Evolutionary conservation across 2,329 filamentous ascomycete species (phyloP).

Genomic region (Pseudophaeomoniella oleicola): DNA sequence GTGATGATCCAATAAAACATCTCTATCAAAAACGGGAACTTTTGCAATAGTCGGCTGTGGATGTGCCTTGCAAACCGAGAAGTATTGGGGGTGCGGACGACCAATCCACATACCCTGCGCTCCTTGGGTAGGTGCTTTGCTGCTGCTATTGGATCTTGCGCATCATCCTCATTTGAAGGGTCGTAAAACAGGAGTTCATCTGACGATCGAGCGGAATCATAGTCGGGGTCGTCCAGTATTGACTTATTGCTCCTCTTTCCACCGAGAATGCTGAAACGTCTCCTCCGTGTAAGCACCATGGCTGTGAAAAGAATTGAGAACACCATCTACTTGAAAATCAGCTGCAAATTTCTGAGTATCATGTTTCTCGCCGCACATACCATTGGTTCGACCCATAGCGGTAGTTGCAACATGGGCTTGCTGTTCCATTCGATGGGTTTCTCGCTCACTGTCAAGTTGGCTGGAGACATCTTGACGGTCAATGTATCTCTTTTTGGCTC

Average conservation of each 20-base stretch:
- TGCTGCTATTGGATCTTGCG: slow-evolving; percentile 17
- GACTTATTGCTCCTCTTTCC: slow-evolving; percentile 2
- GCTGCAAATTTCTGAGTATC: no score
- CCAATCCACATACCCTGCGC: slow-evolving; percentile 35
- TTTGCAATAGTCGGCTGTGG: slow-evolving; percentile 49
- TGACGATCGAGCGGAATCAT: slow-evolving; percentile 19
- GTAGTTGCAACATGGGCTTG: slow-evolving; percentile 12
- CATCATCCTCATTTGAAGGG: slow-evolving; percentile 20
- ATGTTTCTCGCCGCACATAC: no score
- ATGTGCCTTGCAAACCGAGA: slow-evolving; percentile 45
- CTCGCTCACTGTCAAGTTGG: slow-evolving; percentile 8
- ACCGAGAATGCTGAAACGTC: slow-evolving; percentile 7
- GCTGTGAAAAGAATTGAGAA: slow-evolving; percentile 8
- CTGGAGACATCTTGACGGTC: background rate
- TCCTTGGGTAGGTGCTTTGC: slow-evolving; percentile 32
- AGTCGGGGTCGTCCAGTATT: slow-evolving; percentile 10
- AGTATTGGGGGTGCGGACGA: slow-evolving; percentile 41
- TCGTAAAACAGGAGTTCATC: slow-evolving; percentile 24
- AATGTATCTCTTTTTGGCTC: no score
- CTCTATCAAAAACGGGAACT: slow-evolving; percentile 55
- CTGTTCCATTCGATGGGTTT: slow-evolving; percentile 12
- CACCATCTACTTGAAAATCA: slow-evolving; percentile 10
- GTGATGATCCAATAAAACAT: slow-evolving; percentile 63
- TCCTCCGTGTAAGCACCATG: slow-evolving; percentile 9
- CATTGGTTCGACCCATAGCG: slow-evolving; percentile 11